Evolutionary conservation across 2,329 filamentous ascomycete species (phyloP).

Genomic region (Coniochaeta prunicola): DNA sequence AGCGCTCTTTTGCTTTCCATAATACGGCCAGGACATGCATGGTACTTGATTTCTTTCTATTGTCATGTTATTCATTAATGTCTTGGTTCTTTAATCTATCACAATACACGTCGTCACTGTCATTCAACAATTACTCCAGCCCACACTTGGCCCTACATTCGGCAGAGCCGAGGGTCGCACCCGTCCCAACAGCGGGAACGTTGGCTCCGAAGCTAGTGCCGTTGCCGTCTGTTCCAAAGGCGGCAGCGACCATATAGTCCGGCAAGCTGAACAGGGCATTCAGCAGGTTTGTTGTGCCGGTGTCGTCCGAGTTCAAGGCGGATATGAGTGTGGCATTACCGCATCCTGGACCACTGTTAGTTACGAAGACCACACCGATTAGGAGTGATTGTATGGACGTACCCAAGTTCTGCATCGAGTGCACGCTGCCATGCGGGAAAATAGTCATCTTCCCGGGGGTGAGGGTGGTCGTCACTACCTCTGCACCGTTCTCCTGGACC

Average conservation of each 20-base stretch:
- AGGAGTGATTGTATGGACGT: constrained; percentile 8
- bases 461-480: constrained; percentile 30
- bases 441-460: constrained; percentile 38
- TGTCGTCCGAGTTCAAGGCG: constrained; percentile 39
- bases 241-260: constrained; percentile 31
- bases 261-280: constrained; percentile 34
- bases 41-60: not conserved
- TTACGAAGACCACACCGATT: not conserved
- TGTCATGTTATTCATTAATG: not conserved
- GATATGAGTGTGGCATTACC: constrained; percentile 40
- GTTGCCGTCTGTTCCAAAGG: constrained; percentile 27
- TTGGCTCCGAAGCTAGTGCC: constrained; percentile 8
- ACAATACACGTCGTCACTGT: not conserved
- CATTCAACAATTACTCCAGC: not conserved
- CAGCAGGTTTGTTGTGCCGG: constrained; percentile 39
- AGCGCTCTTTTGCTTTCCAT: not conserved
- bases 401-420: constrained; percentile 44
- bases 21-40: too few species aligned
- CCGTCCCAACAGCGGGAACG: constrained; percentile 13
- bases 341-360: constrained; percentile 26
- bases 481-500: constrained; percentile 42
- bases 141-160: constrained; percentile 9
- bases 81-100: not conserved
- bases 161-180: constrained; percentile 9
- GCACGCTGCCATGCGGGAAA: constrained; percentile 38